Conservation (phyloP, 208 protist species). For the Trypanosoma grayi region DNA sequence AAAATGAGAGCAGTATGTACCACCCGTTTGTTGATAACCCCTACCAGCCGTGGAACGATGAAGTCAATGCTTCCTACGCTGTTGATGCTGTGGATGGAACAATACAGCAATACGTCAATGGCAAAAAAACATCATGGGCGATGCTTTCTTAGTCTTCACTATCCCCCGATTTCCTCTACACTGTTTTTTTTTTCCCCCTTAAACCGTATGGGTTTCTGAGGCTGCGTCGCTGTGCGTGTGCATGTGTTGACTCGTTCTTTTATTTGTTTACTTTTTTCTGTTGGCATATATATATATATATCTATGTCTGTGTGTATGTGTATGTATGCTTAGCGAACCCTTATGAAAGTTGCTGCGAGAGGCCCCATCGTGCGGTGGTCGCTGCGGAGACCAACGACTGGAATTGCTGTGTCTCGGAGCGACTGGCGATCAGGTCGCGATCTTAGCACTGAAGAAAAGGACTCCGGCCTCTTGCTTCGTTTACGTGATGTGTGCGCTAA, state of each 20-base stretch:
- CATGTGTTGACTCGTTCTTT: constrained; percentile 10
- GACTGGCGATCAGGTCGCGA: constrained; percentile 64
- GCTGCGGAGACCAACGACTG: constrained; percentile 16
- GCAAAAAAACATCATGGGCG: constrained; percentile 73
- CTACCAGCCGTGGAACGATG: constrained; percentile 83
- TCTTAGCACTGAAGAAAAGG: constrained; percentile 46
- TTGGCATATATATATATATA: too few relatives aligned
- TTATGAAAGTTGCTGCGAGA: constrained; percentile 25
- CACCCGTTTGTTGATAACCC: constrained; percentile 78
- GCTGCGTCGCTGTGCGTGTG: not conserved
- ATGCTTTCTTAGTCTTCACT: constrained; percentile 57
- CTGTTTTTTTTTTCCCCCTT: not conserved
- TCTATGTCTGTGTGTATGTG: too few relatives aligned
- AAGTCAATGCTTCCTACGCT: constrained; percentile 72
- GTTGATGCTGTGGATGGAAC: constrained; percentile 80
- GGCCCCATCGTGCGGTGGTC: constrained; percentile 30
- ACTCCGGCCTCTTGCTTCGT: constrained; percentile 48
- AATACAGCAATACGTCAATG: constrained; percentile 68
- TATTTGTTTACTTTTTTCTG: constrained; percentile 1
- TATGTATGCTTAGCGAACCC: not conserved
- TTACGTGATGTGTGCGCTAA: constrained; percentile 12
- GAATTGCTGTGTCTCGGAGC: constrained; percentile 21
- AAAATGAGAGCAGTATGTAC: constrained; percentile 81
- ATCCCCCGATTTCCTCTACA: not conserved
- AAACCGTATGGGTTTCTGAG: not conserved